Base-by-base conservation (phyloP, 2,329 filamentous ascomycete genomes). In the Madurella fahalii region DNA sequence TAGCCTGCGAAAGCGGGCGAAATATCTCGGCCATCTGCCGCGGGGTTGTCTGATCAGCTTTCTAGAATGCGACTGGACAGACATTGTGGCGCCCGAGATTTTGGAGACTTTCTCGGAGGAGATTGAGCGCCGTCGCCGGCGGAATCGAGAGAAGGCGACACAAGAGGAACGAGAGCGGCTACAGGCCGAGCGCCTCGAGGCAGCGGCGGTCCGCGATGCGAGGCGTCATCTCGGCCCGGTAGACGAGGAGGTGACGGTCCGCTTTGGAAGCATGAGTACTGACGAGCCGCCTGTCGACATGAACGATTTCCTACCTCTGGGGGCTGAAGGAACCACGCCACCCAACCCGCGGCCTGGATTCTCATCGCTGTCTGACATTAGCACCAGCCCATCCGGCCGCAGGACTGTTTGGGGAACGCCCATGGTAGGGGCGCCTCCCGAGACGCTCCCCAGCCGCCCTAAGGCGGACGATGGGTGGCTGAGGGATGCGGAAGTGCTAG, bases 391-490 rank as follows among this genome's bases (percentile, higher is more conserved):
- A 0, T 85, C 83, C 7, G 82, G 84, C 0, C 77, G 82, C 40
- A 85, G 84, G 58, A 97, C 93, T 0, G 90, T 97, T 0, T 97
- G 93, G 93, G 93, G 93, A n/a, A 97, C 93, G 0, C 78, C 82
- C 3, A 83, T 81, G 0, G 74, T 95, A 2, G 74, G 83, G 0
- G 73, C 73, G 1, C 85, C 83, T 3, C 83, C 85, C 11, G 64
- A 83, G 71, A 71, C 30, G 68, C 77, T 2, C 58, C 71, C 11
- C 63, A 68, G 56, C 57, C 50, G 37, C 49, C 47, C 40, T 25
- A 47, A 31, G 48, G 53, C 30, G 60, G 83, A 91, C 58, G 92
- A 96, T 67, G 93, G 63, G 2, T 65, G 63, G 84, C 89, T 61
- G 90, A 96, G 68, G 62, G 90, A 86, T 1, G 89, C 95, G 64